Percentiles rank a stretch among this genome's conserved stretches.
Evolutionary conservation across 2,329 filamentous ascomycete genomes (phyloP).

Genomic region (Annulohypoxylon truncatum): DNA sequence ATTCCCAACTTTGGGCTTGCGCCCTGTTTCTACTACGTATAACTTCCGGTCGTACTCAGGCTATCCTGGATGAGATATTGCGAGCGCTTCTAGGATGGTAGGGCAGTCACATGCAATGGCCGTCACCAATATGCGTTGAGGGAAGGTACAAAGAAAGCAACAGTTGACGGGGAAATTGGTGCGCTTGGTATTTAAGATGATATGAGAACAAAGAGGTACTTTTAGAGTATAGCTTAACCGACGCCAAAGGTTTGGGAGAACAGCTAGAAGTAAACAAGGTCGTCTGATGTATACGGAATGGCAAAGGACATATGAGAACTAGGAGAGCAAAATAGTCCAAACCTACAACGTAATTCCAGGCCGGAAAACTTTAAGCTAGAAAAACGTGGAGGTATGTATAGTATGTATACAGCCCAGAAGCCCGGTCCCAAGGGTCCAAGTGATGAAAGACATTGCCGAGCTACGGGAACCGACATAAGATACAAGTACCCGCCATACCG

Average conservation of each 20-base stretch:
- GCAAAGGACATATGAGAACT: neutral
- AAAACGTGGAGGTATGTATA: constrained; percentile 26
- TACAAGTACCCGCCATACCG: constrained; percentile 31
- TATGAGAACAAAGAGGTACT: constrained; percentile 13
- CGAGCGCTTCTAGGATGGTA: neutral
- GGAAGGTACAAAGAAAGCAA: constrained; percentile 9
- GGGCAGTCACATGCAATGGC: constrained; percentile 29
- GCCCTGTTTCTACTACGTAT: constrained; percentile 34
- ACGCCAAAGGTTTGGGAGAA: neutral
- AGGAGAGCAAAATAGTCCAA: constrained; percentile 19
- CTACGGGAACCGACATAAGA: constrained; percentile 20
- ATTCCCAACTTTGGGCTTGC: constrained; percentile 34
- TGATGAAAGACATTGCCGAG: constrained; percentile 32
- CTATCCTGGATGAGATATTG: neutral
- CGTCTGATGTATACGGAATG: neutral
- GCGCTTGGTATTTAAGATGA: neutral
- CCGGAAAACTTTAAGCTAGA: constrained; percentile 14
- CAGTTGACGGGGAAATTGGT: constrained; percentile 1
- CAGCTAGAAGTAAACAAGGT: constrained; percentile 2
- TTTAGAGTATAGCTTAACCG: neutral
- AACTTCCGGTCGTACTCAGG: neutral
- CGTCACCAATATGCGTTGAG: constrained; percentile 24
- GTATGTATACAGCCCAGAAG: constrained; percentile 27
- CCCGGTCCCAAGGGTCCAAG: constrained; percentile 18
- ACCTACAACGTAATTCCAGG: constrained; percentile 13